A percentile compares a stretch with the other conserved stretches of the same genome.
phyloP scores from a whole-genome alignment of 352 stramenopile genomes.

The Phytopythium sindhum region DNA sequence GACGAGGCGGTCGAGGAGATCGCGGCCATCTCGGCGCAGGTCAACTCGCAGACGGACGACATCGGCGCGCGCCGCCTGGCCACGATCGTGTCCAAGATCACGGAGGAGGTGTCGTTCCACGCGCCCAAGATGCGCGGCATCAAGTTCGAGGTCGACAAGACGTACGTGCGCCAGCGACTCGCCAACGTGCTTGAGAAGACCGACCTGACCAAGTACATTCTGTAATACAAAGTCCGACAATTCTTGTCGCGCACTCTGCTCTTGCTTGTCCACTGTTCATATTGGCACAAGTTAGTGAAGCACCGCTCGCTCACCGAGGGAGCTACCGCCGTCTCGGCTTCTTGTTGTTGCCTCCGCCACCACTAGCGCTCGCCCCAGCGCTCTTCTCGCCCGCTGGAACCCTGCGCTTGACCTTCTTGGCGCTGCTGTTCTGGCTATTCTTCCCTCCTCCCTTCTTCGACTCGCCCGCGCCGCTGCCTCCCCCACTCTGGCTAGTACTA shows the following conservation, averaged over 20 bases:
- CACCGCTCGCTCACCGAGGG: background rate
- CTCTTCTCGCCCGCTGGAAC: background rate
- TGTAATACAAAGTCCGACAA: constrained; percentile 52
- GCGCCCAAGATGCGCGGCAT: constrained; percentile 87
- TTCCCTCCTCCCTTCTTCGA: background rate
- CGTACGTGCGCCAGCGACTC: constrained; percentile 91
- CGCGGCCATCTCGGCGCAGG: constrained; percentile 89
- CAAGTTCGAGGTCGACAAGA: constrained; percentile 89
- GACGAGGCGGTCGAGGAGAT: constrained; percentile 97
- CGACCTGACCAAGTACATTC: constrained; percentile 97
- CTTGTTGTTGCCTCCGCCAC: background rate
- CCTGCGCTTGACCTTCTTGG: constrained; percentile 9
- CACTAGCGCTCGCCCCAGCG: background rate
- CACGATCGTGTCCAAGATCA: constrained; percentile 96
- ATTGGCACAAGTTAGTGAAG: too few relatives aligned
- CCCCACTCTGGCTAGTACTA: background rate
- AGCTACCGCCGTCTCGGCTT: background rate
- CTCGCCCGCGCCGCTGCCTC: background rate
- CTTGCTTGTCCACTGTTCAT: background rate
- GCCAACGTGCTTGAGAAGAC: constrained; percentile 92
- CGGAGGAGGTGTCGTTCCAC: constrained; percentile 98
- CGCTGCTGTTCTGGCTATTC: background rate
- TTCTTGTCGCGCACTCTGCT: background rate
- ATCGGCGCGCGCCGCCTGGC: constrained; percentile 97
- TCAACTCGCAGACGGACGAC: constrained; percentile 97